Percentiles rank a stretch among this genome's conserved stretches.
Conservation (phyloP, 2,329 filamentous ascomycete species). For the Dactylonectria macrodidyma region DNA sequence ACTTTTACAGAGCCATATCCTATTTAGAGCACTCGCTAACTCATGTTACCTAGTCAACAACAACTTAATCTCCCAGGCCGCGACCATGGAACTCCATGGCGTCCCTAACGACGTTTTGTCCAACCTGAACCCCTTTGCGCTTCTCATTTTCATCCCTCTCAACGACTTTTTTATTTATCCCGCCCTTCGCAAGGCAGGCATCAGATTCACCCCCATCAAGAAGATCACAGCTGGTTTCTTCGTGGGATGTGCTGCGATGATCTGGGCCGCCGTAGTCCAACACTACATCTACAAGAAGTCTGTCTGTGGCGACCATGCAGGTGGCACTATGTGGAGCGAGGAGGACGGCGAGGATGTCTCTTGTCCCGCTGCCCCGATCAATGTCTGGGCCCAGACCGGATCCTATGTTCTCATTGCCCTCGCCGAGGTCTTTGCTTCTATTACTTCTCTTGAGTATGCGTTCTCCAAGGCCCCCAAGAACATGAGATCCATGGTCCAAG, state of each 20-base stretch:
- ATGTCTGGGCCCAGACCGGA: constrained; percentile 73
- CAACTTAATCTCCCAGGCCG: constrained; percentile 75
- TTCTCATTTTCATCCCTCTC: constrained; percentile 82
- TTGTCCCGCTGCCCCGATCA: constrained; percentile 68
- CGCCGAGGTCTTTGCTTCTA: constrained; percentile 65
- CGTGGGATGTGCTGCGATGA: constrained; percentile 72
- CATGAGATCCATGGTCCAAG: constrained; percentile 81
- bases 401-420: constrained; percentile 65
- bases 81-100: constrained; percentile 76
- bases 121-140: constrained; percentile 81
- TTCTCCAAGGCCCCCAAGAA: constrained; percentile 83
- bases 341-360: constrained; percentile 53
- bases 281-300: constrained; percentile 76
- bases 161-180: constrained; percentile 80
- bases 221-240: constrained; percentile 81
- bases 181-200: constrained; percentile 71
- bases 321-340: constrained; percentile 44
- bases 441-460: constrained; percentile 78
- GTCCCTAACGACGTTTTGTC: constrained; percentile 84
- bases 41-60: constrained; percentile 61
- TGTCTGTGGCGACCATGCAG: constrained; percentile 66
- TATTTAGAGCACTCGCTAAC: constrained; percentile 30
- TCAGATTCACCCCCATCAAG: constrained; percentile 82
- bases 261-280: constrained; percentile 68
- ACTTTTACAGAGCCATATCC: no score